Conservation (phyloP, 768 basidiomycete genomes). For the Lactarius trivialis region DNA sequence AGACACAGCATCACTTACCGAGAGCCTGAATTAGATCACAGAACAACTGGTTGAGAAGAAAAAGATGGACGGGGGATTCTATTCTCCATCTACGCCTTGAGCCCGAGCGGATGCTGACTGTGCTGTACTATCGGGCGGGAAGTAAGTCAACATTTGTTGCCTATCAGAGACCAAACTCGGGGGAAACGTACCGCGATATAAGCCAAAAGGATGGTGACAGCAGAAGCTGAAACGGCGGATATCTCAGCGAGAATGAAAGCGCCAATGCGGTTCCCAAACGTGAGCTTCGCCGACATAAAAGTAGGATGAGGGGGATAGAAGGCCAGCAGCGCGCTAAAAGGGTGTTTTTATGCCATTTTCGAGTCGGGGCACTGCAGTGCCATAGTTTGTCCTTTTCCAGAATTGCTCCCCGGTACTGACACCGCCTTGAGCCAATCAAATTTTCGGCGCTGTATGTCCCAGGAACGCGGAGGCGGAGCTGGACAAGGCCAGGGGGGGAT, state of each 20-base stretch:
- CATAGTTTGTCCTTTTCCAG: background rate
- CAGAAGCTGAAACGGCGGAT: constrained; percentile 25
- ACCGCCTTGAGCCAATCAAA: too few species aligned
- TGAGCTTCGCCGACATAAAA: constrained; percentile 5
- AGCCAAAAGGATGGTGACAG: constrained; percentile 21
- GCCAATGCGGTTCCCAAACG: constrained; percentile 26
- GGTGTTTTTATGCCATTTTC: background rate
- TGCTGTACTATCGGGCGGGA: constrained; percentile 21
- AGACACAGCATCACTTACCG: constrained; percentile 17
- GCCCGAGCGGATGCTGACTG: constrained; percentile 20
- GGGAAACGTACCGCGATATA: constrained; percentile 25
- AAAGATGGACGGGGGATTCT: constrained; percentile 27
- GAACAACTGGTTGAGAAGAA: constrained; percentile 27
- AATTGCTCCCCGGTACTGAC: background rate
- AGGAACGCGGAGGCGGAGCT: background rate
- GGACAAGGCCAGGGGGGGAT: too few species aligned
- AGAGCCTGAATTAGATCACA: constrained; percentile 29
- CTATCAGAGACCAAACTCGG: background rate
- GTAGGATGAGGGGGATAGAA: background rate
- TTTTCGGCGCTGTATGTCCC: background rate
- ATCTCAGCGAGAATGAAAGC: constrained; percentile 26
- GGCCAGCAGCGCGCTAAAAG: background rate
- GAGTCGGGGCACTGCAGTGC: background rate
- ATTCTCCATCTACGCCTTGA: constrained; percentile 20
- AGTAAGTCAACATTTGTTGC: background rate